phyloP scores from a whole-genome alignment of 2,329 filamentous ascomycete species.

The Trichoderma polysporum region DNA sequence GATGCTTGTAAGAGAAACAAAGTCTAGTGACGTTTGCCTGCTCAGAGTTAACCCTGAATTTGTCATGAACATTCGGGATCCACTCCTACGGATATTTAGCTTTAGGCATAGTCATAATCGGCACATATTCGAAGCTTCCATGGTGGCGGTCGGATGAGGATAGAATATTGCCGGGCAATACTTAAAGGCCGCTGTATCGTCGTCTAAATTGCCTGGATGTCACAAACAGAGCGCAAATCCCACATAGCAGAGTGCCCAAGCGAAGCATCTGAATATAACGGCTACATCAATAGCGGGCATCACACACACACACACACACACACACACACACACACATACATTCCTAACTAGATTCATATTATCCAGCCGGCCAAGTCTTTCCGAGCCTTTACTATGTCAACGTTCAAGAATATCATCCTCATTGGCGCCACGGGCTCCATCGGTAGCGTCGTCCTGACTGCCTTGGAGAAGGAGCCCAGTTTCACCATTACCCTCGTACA shows the following conservation, averaged over 20 bases:
- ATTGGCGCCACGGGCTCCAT: slow-evolving; percentile 1
- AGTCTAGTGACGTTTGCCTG: too few species aligned
- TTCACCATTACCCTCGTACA: background rate
- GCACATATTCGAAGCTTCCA: background rate
- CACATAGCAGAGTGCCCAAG: background rate
- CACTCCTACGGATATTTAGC: background rate
- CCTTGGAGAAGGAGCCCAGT: background rate
- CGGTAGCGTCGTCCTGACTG: background rate
- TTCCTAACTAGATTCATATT: background rate
- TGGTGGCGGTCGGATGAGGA: background rate
- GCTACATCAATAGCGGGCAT: background rate
- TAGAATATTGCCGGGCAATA: background rate
- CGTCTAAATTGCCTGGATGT: background rate
- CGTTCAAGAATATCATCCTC: background rate
- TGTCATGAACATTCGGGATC: background rate
- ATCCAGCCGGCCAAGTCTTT: background rate
- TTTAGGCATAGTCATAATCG: background rate
- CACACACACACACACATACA: background rate
- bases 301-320: background rate
- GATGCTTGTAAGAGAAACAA: too few species aligned
- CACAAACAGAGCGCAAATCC: background rate
- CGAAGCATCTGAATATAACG: background rate
- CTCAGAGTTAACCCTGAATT: background rate
- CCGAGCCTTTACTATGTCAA: background rate
- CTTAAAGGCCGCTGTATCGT: background rate